Conservation (phyloP, 495 filamentous ascomycete genomes). For the Aspergillus saccharolyticus region DNA sequence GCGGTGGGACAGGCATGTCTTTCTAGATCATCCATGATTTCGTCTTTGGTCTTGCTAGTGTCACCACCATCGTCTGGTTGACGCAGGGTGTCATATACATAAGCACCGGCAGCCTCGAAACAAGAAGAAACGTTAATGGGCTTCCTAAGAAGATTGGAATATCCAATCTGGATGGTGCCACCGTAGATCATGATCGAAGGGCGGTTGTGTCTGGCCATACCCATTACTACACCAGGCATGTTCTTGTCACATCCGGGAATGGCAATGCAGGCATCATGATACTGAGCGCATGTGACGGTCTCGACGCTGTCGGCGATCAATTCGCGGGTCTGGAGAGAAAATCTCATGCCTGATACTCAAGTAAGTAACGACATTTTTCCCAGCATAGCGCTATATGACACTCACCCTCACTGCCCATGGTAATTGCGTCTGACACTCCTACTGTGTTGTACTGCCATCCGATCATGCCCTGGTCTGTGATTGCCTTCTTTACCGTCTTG, state of each 20-base stretch:
- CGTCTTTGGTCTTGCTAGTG: conserved; percentile 58
- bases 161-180: conserved; percentile 83
- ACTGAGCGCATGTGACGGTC: conserved; percentile 80
- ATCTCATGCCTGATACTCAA: conserved; percentile 74
- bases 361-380: not conserved
- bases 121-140: conserved; percentile 86
- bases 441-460: conserved; percentile 94
- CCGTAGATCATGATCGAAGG: conserved; percentile 85
- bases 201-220: conserved; percentile 83
- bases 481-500: conserved; percentile 79
- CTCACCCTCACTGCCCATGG: conserved; percentile 90
- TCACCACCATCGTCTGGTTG: conserved; percentile 55
- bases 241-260: conserved; percentile 99
- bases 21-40: conserved; percentile 85
- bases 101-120: conserved; percentile 89
- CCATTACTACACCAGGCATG: conserved; percentile 89
- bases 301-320: conserved; percentile 96
- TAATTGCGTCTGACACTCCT: conserved; percentile 90
- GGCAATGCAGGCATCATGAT: conserved; percentile 89
- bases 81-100: conserved; percentile 63
- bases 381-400: not conserved
- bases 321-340: conserved; percentile 90
- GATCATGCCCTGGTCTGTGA: conserved; percentile 80
- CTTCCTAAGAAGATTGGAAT: conserved; percentile 69
- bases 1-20: conserved; percentile 81